These are phyloP conservation scores for Apiotrichum akiyoshidainum DNA, from an alignment of 1,284 basidiomycete species.

Conservation along the genomic window DNA sequence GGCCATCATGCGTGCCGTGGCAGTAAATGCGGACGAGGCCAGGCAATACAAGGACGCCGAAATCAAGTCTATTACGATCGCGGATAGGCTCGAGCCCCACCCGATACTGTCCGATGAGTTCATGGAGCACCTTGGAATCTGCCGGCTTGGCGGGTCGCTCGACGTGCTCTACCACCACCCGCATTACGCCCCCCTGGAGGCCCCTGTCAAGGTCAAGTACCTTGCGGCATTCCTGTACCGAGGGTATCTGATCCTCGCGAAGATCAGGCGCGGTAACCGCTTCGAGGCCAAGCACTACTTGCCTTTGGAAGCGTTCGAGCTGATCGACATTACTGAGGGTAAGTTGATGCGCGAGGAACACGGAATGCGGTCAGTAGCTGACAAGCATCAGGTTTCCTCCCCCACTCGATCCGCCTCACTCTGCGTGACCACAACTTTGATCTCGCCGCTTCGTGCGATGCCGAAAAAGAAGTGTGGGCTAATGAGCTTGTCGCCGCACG, in stretches of 20 bases:
- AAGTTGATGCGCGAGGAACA: conserved; percentile 43
- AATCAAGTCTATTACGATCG: conserved; percentile 65
- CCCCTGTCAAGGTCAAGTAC: conserved; percentile 71
- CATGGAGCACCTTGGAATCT: conserved; percentile 66
- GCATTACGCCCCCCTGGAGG: conserved; percentile 41
- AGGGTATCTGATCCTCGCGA: conserved; percentile 80
- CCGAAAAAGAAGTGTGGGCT: conserved; percentile 81
- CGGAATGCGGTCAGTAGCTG: conserved; percentile 10
- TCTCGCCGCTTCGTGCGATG: conserved; percentile 70
- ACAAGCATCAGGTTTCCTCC: conserved; percentile 61
- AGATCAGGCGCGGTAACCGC: conserved; percentile 70
- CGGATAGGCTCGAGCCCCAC: conserved; percentile 60
- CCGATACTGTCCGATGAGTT: conserved; percentile 54
- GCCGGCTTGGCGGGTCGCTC: conserved; percentile 72
- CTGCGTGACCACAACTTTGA: conserved; percentile 70
- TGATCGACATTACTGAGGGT: conserved; percentile 67
- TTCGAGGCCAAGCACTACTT: conserved; percentile 89
- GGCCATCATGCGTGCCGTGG: conserved; percentile 60
- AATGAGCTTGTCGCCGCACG: conserved; percentile 57
- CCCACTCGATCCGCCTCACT: conserved; percentile 72
- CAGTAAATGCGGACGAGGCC: conserved; percentile 57
- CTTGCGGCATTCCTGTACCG: conserved; percentile 81
- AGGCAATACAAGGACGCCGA: conserved; percentile 60
- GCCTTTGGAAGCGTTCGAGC: conserved; percentile 65
- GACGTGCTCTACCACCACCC: conserved; percentile 72